These are phyloP conservation scores for Trametes versicolor DNA, from an alignment of 1,284 basidiomycete genomes.

Conservation along the genomic window DNA sequence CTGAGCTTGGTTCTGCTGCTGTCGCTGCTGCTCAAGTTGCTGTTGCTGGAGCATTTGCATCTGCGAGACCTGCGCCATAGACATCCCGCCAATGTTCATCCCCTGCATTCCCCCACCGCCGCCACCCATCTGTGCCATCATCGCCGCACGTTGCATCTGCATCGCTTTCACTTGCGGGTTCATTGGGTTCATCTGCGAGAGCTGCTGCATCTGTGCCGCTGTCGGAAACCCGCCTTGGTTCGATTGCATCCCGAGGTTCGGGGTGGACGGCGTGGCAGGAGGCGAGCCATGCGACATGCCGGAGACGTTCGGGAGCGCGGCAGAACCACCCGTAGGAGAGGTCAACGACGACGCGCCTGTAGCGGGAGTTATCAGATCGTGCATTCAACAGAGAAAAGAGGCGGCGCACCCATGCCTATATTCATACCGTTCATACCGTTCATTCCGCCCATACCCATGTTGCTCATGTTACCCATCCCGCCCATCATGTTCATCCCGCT, in stretches of 20 bases:
- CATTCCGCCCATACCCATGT: slow-evolving; percentile 32
- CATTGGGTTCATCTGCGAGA: slow-evolving; percentile 32
- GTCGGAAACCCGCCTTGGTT: slow-evolving; percentile 22
- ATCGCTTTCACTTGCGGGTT: slow-evolving; percentile 30
- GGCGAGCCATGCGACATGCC: slow-evolving; percentile 29
- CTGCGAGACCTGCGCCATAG: slow-evolving; percentile 32
- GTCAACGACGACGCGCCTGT: slow-evolving; percentile 27
- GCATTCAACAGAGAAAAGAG: not conserved
- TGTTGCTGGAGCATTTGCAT: slow-evolving; percentile 35
- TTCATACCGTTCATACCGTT: slow-evolving; percentile 28
- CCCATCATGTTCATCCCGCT: slow-evolving; percentile 27
- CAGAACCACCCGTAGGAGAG: slow-evolving; percentile 27
- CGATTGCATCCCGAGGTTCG: slow-evolving; percentile 16
- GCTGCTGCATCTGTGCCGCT: slow-evolving; percentile 32
- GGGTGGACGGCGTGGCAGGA: slow-evolving; percentile 16
- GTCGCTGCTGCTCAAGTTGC: slow-evolving; percentile 17
- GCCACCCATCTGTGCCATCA: slow-evolving; percentile 27
- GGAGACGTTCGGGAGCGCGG: slow-evolving; percentile 31
- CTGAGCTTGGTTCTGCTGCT: slow-evolving; percentile 22
- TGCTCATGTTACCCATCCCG: slow-evolving; percentile 27
- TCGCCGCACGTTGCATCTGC: slow-evolving; percentile 30
- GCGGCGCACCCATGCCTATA: slow-evolving; percentile 37
- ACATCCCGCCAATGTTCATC: slow-evolving; percentile 26
- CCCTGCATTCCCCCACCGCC: slow-evolving; percentile 11
- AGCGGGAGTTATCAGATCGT: slow-evolving; percentile 1